A percentile compares a stretch with the other conserved stretches of the same genome.
phyloP scores from a whole-genome alignment of 768 basidiomycete genomes.

The Tephrocybe sp. region DNA sequence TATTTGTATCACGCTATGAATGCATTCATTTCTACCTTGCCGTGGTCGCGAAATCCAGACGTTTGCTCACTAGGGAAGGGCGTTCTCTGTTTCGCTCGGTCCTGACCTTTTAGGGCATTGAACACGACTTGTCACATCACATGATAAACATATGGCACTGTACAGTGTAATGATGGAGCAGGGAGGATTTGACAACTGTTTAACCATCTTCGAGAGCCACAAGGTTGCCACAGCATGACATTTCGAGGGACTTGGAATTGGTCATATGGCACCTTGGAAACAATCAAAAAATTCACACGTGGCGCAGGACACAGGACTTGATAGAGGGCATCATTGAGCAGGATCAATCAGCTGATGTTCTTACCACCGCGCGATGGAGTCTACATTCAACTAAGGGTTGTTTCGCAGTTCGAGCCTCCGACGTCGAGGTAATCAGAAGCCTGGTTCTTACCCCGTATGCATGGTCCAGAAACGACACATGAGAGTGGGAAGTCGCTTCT shows the following conservation, averaged over 20 bases:
- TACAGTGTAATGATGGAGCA: neutral
- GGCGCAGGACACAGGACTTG: neutral
- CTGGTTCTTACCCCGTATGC: neutral
- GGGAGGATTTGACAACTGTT: too few relatives aligned
- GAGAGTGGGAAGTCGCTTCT: too few relatives aligned
- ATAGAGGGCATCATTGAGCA: neutral
- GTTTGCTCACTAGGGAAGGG: too few relatives aligned
- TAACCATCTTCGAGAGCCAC: too few relatives aligned
- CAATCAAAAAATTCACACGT: neutral
- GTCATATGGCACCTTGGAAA: neutral
- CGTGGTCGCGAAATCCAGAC: too few relatives aligned
- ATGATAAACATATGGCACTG: neutral
- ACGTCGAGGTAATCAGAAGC: neutral
- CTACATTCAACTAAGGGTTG: neutral
- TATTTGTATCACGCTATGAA: too few relatives aligned
- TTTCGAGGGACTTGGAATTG: neutral
- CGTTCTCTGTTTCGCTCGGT: too few relatives aligned
- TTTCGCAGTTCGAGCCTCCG: neutral
- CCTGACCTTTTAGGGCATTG: too few relatives aligned
- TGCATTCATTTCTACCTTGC: too few relatives aligned
- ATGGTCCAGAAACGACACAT: neutral
- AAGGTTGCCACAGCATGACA: too few relatives aligned
- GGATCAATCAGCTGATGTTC: constrained; percentile 9
- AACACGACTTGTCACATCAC: constrained; percentile 12
- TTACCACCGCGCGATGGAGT: neutral